Base-by-base conservation (phyloP, 2,329 filamentous ascomycete genomes). In the Orbilia oligospora region DNA sequence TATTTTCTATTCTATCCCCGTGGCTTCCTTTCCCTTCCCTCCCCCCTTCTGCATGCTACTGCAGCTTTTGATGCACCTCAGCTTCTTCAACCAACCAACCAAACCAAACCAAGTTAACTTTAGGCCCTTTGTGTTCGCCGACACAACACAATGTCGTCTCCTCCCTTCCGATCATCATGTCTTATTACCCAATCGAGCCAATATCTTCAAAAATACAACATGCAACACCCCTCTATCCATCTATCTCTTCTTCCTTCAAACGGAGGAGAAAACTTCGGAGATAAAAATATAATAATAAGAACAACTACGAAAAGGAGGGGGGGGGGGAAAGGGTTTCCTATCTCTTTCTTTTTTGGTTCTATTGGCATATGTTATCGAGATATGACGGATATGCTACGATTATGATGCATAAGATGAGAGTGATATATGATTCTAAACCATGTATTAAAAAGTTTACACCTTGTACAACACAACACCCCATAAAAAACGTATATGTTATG, bases 61-160 rank as follows among this genome's bases (percentile, higher is more conserved):
- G 27, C 5, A 20, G n/a, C n/a, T n/a, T n/a, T n/a, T 41, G 38
- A 41, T 46, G 44, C 44, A 46, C 44, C 44, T 46, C 44, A 46
- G 44, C 44, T 46, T 20, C n/a, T n/a, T n/a, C n/a, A n/a, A n/a
- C n/a, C n/a, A n/a, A n/a, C n/a, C n/a, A n/a, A n/a, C n/a, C n/a
- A n/a, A n/a, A n/a, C n/a, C n/a, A 46, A 46, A 30, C 27, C 6
- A 30, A 30, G 6, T 6, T 30, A 30, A 30, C 27, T 30, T 30
- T 30, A 30, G 27, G 27, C 27, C 27, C 6, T 30, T 30, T 6
- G 27, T n/a, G 8, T 20, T 46, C n/a, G 27, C 5, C 14, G 41
- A n/a, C 16, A 24, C 61, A 65, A 65, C 61, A 49, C 61, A n/a
- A 64, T 49, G 58, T 64, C 41, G 58, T 64, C 58, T 48, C 53